These are phyloP conservation scores for Phialophora chinensis DNA, from an alignment of 2,329 filamentous ascomycete genomes.

Conservation along the genomic window DNA sequence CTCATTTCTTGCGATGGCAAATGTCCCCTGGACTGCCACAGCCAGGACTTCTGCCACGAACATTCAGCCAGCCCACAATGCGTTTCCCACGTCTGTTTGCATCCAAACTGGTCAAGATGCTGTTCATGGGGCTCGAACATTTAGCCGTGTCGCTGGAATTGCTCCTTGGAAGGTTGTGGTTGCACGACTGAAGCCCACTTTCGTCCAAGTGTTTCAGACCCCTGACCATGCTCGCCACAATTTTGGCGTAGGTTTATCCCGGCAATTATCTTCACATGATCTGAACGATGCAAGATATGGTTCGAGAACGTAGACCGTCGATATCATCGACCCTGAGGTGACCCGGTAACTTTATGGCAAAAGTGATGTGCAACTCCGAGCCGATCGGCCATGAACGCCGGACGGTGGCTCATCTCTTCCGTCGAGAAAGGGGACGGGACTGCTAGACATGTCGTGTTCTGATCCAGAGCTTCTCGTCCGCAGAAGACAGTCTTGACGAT, in stretches of 20 bases:
- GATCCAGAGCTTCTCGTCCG: neutral
- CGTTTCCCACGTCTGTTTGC: neutral
- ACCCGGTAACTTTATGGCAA: neutral
- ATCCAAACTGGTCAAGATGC: neutral
- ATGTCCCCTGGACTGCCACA: neutral
- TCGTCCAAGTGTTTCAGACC: constrained; percentile 9
- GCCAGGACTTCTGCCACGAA: neutral
- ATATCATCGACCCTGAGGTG: neutral
- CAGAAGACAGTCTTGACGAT: neutral
- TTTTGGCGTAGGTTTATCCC: neutral
- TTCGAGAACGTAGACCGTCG: neutral
- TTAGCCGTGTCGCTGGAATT: constrained; percentile 1
- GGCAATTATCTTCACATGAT: constrained; percentile 6
- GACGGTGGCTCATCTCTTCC: neutral
- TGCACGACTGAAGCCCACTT: neutral
- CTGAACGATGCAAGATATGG: neutral
- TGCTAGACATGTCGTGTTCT: neutral
- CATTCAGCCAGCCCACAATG: neutral
- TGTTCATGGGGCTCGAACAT: neutral
- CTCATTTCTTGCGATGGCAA: neutral
- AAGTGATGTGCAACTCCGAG: neutral
- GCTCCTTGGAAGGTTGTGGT: constrained; percentile 1
- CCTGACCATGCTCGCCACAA: constrained; percentile 2
- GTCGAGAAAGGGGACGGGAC: no score
- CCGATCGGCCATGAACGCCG: neutral